Evolutionary conservation across 495 filamentous ascomycete species (phyloP).

Genomic region (Rostrohypoxylon terebratum): DNA sequence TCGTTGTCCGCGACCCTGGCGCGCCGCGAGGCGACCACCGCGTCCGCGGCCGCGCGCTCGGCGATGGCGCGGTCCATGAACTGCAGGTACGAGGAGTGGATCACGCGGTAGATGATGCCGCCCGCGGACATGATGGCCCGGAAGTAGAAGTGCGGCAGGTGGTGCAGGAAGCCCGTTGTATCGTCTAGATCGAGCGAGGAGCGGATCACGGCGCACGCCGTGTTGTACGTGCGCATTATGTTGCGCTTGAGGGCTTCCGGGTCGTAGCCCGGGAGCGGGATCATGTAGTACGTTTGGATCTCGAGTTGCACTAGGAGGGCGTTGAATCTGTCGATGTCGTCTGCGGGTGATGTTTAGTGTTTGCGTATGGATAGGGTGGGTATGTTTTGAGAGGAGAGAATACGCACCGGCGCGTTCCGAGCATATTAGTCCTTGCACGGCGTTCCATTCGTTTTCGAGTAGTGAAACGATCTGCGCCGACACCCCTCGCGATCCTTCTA

Average conservation of each 20-base stretch:
- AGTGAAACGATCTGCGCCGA: conserved; percentile 54
- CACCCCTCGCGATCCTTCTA: conserved; percentile 57
- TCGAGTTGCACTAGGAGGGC: conserved; percentile 57
- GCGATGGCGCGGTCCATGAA: conserved; percentile 41
- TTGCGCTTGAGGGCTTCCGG: conserved; percentile 54
- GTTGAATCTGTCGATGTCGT: conserved; percentile 57
- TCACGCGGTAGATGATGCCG: conserved; percentile 56
- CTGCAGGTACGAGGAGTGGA: conserved; percentile 52
- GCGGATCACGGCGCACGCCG: conserved; percentile 53
- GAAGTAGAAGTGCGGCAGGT: conserved; percentile 58
- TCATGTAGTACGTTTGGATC: conserved; percentile 61
- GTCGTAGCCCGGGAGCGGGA: conserved; percentile 53
- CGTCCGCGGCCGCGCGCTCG: conserved; percentile 35
- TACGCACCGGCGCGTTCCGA: conserved; percentile 56
- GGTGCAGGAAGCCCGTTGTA: conserved; percentile 49
- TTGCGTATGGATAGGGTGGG: neutral
- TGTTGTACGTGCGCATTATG: conserved; percentile 56
- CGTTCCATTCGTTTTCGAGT: conserved; percentile 59
- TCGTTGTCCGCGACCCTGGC: conserved; percentile 46
- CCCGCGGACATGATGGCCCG: conserved; percentile 52
- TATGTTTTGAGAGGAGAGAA: neutral
- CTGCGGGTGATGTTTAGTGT: neutral
- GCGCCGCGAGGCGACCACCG: conserved; percentile 37
- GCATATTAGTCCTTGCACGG: conserved; percentile 54
- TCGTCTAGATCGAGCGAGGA: conserved; percentile 48